A percentile compares a stretch with the other conserved stretches of the same genome.
phyloP scores from a whole-genome alignment of 441 rosid genomes.

The Viola pubescens region DNA sequence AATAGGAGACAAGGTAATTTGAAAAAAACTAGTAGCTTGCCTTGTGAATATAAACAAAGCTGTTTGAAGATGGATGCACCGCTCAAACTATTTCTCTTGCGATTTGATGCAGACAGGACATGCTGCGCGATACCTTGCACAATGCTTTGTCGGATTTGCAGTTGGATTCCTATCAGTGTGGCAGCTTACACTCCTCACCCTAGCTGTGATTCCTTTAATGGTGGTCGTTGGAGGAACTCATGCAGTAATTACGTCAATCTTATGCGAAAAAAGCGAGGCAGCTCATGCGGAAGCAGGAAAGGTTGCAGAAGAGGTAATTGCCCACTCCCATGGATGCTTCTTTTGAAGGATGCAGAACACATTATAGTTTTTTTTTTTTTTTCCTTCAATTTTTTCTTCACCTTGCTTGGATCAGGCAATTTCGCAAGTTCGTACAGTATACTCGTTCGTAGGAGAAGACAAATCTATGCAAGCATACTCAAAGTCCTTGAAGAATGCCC shows the following conservation, averaged over 20 bases:
- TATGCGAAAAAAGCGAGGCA: not conserved
- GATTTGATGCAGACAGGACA: not conserved
- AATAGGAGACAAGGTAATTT: constrained; percentile 76
- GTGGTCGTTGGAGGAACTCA: not conserved
- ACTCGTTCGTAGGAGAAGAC: not conserved
- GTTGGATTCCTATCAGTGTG: not conserved
- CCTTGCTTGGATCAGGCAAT: not conserved
- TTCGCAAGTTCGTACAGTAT: not conserved
- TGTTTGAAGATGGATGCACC: not conserved
- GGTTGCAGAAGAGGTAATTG: not conserved
- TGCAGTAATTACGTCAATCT: not conserved
- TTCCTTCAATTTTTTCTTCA: not conserved
- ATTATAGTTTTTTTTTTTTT: too few species aligned
- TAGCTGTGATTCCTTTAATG: not conserved
- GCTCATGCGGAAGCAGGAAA: not conserved
- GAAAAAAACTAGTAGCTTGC: not conserved
- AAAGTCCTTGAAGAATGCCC: not conserved
- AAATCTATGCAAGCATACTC: not conserved
- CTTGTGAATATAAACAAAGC: not conserved
- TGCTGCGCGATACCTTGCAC: not conserved
- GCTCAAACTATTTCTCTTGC: not conserved
- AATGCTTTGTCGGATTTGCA: not conserved
- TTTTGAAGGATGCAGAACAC: not conserved
- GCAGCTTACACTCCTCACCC: not conserved
- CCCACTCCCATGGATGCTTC: not conserved